These are phyloP conservation scores for Metarhizium sp. DNA, from an alignment of 2,329 filamentous ascomycete species.

Conservation along the genomic window DNA sequence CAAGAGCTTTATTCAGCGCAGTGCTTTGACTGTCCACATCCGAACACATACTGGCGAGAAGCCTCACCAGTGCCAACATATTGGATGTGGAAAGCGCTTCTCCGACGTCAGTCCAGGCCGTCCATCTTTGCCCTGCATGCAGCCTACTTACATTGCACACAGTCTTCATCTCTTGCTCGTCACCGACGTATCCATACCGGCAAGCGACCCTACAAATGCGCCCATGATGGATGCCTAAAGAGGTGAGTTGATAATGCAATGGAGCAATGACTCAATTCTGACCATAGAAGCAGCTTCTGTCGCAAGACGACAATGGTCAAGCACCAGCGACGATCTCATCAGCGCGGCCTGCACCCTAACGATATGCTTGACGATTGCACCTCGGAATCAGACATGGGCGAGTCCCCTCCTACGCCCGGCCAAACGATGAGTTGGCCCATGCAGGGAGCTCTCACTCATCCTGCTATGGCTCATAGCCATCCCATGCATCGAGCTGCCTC, in stretches of 20 bases:
- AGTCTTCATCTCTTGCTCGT: constrained; percentile 57
- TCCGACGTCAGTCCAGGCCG: constrained; percentile 47
- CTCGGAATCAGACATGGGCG: constrained; percentile 48
- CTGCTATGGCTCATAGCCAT: constrained; percentile 26
- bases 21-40: constrained; percentile 61
- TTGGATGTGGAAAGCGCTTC: constrained; percentile 59
- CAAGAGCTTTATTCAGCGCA: constrained; percentile 64
- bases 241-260: constrained; percentile 28
- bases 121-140: not conserved
- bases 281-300: constrained; percentile 45
- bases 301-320: constrained; percentile 65
- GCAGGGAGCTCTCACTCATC: constrained; percentile 29
- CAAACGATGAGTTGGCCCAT: constrained; percentile 44
- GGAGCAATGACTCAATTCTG: not conserved
- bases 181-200: constrained; percentile 59
- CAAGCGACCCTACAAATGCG: constrained; percentile 56
- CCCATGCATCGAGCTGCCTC: constrained; percentile 42
- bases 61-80: constrained; percentile 57
- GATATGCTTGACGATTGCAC: constrained; percentile 44
- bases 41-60: constrained; percentile 65
- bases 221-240: constrained; percentile 52
- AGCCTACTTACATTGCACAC: constrained; percentile 7
- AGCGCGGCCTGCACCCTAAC: constrained; percentile 46
- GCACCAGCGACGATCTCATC: constrained; percentile 53
- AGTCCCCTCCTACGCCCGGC: constrained; percentile 49